A percentile compares a stretch with the other conserved stretches of the same genome.
Conservation (phyloP, 441 rosid genomes). For the Erodium trifolium region DNA sequence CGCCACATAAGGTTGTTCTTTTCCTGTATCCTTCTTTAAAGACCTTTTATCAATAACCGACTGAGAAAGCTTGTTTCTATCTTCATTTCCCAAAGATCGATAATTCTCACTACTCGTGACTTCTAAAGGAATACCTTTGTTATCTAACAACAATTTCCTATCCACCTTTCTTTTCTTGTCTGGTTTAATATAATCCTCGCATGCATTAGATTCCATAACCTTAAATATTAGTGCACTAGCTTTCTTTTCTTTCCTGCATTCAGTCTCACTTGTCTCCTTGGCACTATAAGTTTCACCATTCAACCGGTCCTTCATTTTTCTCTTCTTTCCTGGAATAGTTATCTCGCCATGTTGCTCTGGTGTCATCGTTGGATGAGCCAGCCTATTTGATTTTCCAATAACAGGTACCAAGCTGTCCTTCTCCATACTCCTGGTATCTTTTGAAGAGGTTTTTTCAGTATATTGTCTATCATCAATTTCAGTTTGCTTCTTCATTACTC, state of each 20-base stretch:
- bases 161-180: not conserved
- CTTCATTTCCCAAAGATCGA: not conserved
- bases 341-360: constrained; percentile 4
- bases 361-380: constrained; percentile 1
- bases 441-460: constrained; percentile 3
- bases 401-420: constrained; percentile 7
- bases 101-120: not conserved
- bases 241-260: constrained; percentile 7
- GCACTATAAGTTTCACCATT: constrained; percentile 1
- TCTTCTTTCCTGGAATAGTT: constrained; percentile 9
- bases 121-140: not conserved
- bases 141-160: not conserved
- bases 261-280: constrained; percentile 6
- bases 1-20: constrained; percentile 7
- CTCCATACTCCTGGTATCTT: not conserved
- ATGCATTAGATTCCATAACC: constrained; percentile 9
- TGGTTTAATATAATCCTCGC: constrained; percentile 3
- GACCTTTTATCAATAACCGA: constrained; percentile 1
- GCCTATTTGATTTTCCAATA: constrained; percentile 8
- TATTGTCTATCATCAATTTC: constrained; percentile 2
- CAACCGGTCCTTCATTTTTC: constrained; percentile 5
- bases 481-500: not conserved
- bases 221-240: not conserved
- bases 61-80: constrained; percentile 1
- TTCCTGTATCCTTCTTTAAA: not conserved